Evolutionary conservation across 176 grass and related monocot species (phyloP).

Genomic region (Carex pumila): DNA sequence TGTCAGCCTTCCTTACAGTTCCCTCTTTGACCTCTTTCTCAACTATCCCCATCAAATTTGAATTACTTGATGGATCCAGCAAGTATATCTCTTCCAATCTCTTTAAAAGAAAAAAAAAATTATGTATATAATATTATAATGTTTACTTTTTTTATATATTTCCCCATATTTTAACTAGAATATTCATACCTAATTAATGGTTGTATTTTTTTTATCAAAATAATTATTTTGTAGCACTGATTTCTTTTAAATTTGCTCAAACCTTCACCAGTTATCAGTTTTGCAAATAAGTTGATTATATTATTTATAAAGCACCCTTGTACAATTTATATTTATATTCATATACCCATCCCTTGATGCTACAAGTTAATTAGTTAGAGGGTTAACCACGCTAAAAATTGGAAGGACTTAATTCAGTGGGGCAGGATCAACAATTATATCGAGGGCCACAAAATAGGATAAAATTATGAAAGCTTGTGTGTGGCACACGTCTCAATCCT

Average conservation of each 20-base stretch:
- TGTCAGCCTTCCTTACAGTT: conserved; percentile 56
- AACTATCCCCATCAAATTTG: conserved; percentile 42
- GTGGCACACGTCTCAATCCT: conserved; percentile 37
- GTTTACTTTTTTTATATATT: neutral
- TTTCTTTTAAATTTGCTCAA: neutral
- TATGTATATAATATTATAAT: neutral
- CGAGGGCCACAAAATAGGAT: neutral
- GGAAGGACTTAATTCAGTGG: neutral
- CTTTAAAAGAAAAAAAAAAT: conserved; percentile 20
- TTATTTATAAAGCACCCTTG: neutral
- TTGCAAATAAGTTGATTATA: neutral
- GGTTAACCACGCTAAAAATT: neutral
- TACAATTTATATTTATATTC: neutral
- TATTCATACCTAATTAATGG: neutral
- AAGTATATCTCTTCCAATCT: conserved; percentile 67
- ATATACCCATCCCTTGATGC: neutral
- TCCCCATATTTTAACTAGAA: neutral
- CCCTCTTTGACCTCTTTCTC: conserved; percentile 62
- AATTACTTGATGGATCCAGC: conserved; percentile 44
- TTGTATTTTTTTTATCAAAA: neutral
- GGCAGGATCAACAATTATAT: neutral
- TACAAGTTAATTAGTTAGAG: neutral
- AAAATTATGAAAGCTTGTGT: conserved; percentile 35
- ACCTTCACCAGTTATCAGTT: neutral
- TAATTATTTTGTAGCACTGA: neutral